Evolutionary conservation across 2,329 filamentous ascomycete species (phyloP).

Genomic region (Sporothrix pseudoabietina): DNA sequence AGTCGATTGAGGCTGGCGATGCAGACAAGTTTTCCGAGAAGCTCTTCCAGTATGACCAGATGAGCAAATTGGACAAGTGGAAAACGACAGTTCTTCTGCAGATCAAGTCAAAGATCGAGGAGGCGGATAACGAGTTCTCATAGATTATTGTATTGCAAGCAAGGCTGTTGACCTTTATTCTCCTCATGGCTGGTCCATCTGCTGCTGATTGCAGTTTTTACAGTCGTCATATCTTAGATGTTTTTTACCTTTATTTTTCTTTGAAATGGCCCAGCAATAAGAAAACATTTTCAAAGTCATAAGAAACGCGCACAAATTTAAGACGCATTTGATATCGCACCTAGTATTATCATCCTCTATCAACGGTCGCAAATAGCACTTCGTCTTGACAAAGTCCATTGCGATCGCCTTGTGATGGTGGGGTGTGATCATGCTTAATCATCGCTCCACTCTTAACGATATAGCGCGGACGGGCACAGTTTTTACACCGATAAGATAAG

Average conservation of each 20-base stretch:
- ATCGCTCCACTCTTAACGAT: not conserved
- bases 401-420: not conserved
- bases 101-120: conserved; percentile 81
- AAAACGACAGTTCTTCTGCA: conserved; percentile 84
- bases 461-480: conserved; percentile 9
- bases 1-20: conserved; percentile 74
- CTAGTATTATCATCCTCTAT: no score
- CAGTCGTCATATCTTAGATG: not conserved
- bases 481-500: conserved; percentile 33
- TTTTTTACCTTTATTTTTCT: not conserved
- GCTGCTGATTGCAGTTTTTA: not conserved
- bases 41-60: conserved; percentile 84
- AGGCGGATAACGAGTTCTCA: conserved; percentile 45
- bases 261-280: no score
- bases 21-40: conserved; percentile 84
- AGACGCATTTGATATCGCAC: no score
- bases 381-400: no score
- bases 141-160: conserved; percentile 31
- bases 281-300: no score
- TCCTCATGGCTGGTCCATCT: not conserved
- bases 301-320: no score
- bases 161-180: not conserved
- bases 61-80: conserved; percentile 95
- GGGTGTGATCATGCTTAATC: not conserved
- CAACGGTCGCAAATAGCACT: no score